phyloP scores from a whole-genome alignment of 2,329 filamentous ascomycete species.

The Myriosclerotinia curreyana region DNA sequence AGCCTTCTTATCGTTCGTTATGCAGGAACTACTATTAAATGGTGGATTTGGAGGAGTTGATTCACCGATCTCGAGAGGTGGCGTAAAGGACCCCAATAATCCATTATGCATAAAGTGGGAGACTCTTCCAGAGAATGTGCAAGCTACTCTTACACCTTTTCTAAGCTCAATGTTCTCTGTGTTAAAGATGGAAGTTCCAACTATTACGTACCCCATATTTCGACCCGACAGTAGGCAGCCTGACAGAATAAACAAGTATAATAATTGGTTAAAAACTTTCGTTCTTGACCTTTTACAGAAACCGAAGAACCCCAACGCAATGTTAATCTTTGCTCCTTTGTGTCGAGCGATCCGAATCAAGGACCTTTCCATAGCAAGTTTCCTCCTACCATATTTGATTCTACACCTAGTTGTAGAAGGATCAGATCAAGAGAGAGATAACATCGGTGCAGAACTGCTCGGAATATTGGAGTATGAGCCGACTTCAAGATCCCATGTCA shows the following conservation, averaged over 20 bases:
- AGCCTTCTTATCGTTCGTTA: slow-evolving; percentile 87
- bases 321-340: slow-evolving; percentile 76
- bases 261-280: slow-evolving; percentile 76
- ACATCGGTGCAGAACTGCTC: slow-evolving; percentile 71
- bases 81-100: slow-evolving; percentile 46
- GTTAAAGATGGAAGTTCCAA: slow-evolving; percentile 51
- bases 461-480: slow-evolving; percentile 63
- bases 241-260: slow-evolving; percentile 70
- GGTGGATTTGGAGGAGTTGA: slow-evolving; percentile 66
- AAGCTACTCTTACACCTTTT: slow-evolving; percentile 84
- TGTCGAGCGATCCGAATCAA: slow-evolving; percentile 80
- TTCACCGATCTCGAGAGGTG: slow-evolving; percentile 33
- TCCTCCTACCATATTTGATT: slow-evolving; percentile 82
- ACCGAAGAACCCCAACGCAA: slow-evolving; percentile 69
- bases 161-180: slow-evolving; percentile 79
- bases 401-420: slow-evolving; percentile 79
- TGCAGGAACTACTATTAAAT: slow-evolving; percentile 83
- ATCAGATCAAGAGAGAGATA: slow-evolving; percentile 57
- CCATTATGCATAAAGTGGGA: slow-evolving; percentile 73
- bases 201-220: slow-evolving; percentile 72
- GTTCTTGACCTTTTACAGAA: slow-evolving; percentile 79
- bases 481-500: slow-evolving; percentile 52
- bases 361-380: slow-evolving; percentile 81
- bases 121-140: slow-evolving; percentile 69
- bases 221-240: slow-evolving; percentile 47